These are phyloP conservation scores for Seiridium cupressi DNA, from an alignment of 2,329 filamentous ascomycete species.

Conservation along the genomic window DNA sequence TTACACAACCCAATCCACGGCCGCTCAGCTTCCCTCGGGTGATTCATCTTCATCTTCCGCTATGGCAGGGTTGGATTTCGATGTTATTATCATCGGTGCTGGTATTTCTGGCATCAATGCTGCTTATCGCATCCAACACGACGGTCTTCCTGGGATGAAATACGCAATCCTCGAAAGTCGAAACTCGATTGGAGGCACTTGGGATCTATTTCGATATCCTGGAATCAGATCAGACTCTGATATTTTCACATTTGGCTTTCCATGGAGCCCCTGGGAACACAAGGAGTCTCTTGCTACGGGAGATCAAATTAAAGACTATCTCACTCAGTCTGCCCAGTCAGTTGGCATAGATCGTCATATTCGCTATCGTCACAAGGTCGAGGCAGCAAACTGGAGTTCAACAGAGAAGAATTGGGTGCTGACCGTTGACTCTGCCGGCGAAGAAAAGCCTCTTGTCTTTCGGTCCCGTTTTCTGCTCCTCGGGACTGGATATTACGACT, in stretches of 20 bases:
- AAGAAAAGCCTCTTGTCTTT: slow-evolving; percentile 20
- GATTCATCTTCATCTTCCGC: too few relatives aligned
- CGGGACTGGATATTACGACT: slow-evolving; percentile 65
- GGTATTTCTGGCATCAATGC: slow-evolving; percentile 76
- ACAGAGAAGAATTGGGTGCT: slow-evolving; percentile 52
- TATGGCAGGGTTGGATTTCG: slow-evolving; percentile 18
- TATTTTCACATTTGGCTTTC: slow-evolving; percentile 62
- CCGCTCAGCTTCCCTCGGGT: too few relatives aligned
- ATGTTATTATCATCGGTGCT: slow-evolving; percentile 69
- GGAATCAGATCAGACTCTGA: slow-evolving; percentile 67
- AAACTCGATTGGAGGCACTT: slow-evolving; percentile 68
- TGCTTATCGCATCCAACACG: slow-evolving; percentile 64
- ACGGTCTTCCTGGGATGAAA: slow-evolving; percentile 48
- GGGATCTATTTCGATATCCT: slow-evolving; percentile 76
- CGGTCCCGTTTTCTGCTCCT: slow-evolving; percentile 55
- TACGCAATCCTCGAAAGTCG: slow-evolving; percentile 71
- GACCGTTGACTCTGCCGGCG: slow-evolving; percentile 32
- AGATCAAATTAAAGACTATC: slow-evolving; percentile 49
- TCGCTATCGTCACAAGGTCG: slow-evolving; percentile 48
- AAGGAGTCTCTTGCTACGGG: slow-evolving; percentile 20
- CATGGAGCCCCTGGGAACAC: slow-evolving; percentile 67
- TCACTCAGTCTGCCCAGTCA: slow-evolving; percentile 45
- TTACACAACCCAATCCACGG: too few relatives aligned
- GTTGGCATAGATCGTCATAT: slow-evolving; percentile 54
- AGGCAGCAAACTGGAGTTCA: slow-evolving; percentile 52